These are phyloP conservation scores for Cladophialophora psammophila DNA, from an alignment of 2,329 filamentous ascomycete species.

Conservation along the genomic window DNA sequence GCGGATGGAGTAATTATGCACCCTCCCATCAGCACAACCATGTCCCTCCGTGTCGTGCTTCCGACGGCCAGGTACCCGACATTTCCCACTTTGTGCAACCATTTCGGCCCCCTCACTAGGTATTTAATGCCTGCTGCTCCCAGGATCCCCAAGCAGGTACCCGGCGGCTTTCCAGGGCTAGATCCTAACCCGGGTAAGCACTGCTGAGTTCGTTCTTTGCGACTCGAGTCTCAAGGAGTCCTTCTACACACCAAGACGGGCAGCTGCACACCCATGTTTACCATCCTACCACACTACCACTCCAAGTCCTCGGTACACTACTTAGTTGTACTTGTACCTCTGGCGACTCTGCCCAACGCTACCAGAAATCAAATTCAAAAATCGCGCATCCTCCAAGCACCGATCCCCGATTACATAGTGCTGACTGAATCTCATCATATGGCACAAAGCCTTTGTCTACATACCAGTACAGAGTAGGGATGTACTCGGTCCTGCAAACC, in stretches of 20 bases:
- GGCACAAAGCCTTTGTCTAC: slow-evolving; percentile 5
- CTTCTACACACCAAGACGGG: slow-evolving; percentile 9
- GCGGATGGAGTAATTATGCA: neutral
- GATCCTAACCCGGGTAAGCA: slow-evolving; percentile 16
- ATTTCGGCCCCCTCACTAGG: neutral
- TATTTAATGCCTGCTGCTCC: neutral
- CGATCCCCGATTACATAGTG: slow-evolving; percentile 7
- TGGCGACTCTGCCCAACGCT: slow-evolving; percentile 3
- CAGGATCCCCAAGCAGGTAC: slow-evolving; percentile 18
- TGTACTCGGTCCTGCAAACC: neutral
- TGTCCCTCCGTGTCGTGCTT: neutral
- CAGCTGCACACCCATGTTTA: too few relatives aligned
- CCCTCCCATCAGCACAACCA: neutral
- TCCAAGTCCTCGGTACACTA: neutral
- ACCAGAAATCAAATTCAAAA: neutral
- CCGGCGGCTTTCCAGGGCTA: slow-evolving; percentile 15
- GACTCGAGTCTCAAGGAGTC: neutral
- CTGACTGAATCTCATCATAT: neutral
- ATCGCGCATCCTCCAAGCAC: slow-evolving; percentile 3
- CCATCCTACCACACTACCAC: too few relatives aligned
- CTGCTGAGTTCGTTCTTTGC: slow-evolving; percentile 3
- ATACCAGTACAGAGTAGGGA: too few relatives aligned
- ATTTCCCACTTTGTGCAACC: neutral
- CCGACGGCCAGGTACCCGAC: slow-evolving; percentile 4
- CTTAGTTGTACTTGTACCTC: neutral